A percentile compares a stretch with the other conserved stretches of the same genome.
Evolutionary conservation across 495 filamentous ascomycete genomes (phyloP).

Genomic region (Hypoxylon cercidicola): DNA sequence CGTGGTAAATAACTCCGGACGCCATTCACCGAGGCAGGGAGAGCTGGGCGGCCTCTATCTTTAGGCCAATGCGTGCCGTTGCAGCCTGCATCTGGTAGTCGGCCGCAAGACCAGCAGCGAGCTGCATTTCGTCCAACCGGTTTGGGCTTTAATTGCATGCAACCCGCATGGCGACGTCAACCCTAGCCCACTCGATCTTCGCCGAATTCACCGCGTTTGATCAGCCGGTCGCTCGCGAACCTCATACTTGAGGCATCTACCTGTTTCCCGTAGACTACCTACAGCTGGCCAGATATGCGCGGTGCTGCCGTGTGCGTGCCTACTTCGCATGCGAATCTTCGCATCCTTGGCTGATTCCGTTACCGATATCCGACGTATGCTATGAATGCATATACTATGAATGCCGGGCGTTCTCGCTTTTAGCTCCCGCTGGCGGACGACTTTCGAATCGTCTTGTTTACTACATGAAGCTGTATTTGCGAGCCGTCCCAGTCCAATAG

Average conservation of each 20-base stretch:
- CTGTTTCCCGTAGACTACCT: slow-evolving; percentile 11
- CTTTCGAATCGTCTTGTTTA: slow-evolving; percentile 5
- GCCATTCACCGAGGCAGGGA: slow-evolving; percentile 27
- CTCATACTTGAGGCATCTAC: slow-evolving; percentile 13
- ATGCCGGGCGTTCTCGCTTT: slow-evolving; percentile 36
- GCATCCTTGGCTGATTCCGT: slow-evolving; percentile 7
- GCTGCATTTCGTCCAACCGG: slow-evolving; percentile 36
- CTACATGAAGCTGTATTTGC: slow-evolving; percentile 13
- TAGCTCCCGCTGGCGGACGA: slow-evolving; percentile 33
- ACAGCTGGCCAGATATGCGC: slow-evolving; percentile 26
- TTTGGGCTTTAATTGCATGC: slow-evolving; percentile 39
- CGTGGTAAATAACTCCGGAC: slow-evolving; percentile 15
- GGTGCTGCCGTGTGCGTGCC: slow-evolving; percentile 19
- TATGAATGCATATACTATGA: slow-evolving; percentile 1
- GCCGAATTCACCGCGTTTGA: slow-evolving; percentile 18
- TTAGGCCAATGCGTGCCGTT: slow-evolving; percentile 28
- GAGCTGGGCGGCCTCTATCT: slow-evolving; percentile 19
- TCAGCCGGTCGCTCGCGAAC: slow-evolving; percentile 8
- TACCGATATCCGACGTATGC: slow-evolving; percentile 32
- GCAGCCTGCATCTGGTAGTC: slow-evolving; percentile 30
- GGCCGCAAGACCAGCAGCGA: slow-evolving; percentile 21
- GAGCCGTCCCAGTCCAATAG: slow-evolving; percentile 4
- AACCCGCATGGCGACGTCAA: slow-evolving; percentile 31
- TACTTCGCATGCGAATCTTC: slow-evolving; percentile 11
- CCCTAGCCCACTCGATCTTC: slow-evolving; percentile 27